Evolutionary conservation across 768 basidiomycete genomes (phyloP).

Genomic region (Lentinula edodes): DNA sequence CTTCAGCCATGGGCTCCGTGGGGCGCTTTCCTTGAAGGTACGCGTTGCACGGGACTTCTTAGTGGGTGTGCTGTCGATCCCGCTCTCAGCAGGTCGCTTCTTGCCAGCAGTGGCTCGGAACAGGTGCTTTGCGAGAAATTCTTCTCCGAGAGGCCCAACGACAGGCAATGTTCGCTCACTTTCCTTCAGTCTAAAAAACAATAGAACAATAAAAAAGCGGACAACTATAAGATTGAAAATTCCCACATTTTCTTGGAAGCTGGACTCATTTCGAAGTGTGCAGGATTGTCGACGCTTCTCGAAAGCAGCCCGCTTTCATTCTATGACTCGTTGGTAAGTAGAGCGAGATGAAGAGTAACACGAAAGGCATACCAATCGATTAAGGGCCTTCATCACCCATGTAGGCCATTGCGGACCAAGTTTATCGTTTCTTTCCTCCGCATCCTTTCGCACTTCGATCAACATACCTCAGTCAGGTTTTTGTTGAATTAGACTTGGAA

Average conservation of each 20-base stretch:
- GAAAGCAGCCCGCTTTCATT: neutral
- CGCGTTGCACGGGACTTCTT: neutral
- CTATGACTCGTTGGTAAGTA: neutral
- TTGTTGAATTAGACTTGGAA: neutral
- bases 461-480: neutral
- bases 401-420: neutral
- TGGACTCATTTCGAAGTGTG: neutral
- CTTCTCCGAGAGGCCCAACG: neutral
- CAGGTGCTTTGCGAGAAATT: neutral
- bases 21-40: neutral
- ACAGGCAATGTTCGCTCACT: neutral
- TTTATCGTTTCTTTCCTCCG: neutral
- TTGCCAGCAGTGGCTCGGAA: neutral
- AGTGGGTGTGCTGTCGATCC: neutral
- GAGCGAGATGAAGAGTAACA: no score
- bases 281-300: neutral
- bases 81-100: neutral
- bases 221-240: neutral
- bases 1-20: neutral
- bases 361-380: neutral
- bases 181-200: neutral
- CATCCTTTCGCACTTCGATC: neutral
- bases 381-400: neutral
- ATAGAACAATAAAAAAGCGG: neutral
- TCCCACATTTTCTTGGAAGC: neutral